Evolutionary conservation across 176 grass and related monocot genomes (phyloP), one percentile per base, ranked within the genome.

Genomic region (Cymbopogon citratus): DNA sequence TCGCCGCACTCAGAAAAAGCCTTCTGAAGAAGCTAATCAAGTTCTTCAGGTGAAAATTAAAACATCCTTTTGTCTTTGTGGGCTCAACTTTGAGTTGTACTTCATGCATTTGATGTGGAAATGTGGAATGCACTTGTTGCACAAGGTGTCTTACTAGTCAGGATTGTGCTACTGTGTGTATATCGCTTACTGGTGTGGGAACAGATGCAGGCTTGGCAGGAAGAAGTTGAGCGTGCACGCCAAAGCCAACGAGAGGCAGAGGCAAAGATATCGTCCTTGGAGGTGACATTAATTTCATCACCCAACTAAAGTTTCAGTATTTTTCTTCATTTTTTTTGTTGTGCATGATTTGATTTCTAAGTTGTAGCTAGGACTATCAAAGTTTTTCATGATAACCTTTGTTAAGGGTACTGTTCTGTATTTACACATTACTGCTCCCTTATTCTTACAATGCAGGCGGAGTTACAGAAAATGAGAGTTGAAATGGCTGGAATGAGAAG

Each of bases 401-500:
- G 40, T 25, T 62, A 41, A 69, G 31, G 16, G 41, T 70, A 64
- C 75, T 28, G 38, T 23, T 68, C 45, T 72, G 19, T 21, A 19
- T 39, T 87, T 73, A 78, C 23, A 21, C 27, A 23, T 56, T 56
- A 44, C 34, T 68, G 28, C 56, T 46, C 57, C 21, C 46, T 46
- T 69, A 76, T 69, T 70, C 83, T 56, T 43, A 82, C 74, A 48
- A 66, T 78, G 27, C 81, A 99, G 96, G 91, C 93, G 76, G 96
- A 99, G 91, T 86, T 99, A 59, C 96, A 99, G 80, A 99, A 99
- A 74, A 99, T 95, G 93, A 87, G 96, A 88, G 93, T 99, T 90
- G 93, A 99, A 84, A 95, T 99, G 91, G 96, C 96, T 75, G 96
- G 96, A 73, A 99, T 99, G 92, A 99, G 85, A 91, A 84, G 96